Conservation (phyloP, 345 rosid genomes). For the Salix viminalis region DNA sequence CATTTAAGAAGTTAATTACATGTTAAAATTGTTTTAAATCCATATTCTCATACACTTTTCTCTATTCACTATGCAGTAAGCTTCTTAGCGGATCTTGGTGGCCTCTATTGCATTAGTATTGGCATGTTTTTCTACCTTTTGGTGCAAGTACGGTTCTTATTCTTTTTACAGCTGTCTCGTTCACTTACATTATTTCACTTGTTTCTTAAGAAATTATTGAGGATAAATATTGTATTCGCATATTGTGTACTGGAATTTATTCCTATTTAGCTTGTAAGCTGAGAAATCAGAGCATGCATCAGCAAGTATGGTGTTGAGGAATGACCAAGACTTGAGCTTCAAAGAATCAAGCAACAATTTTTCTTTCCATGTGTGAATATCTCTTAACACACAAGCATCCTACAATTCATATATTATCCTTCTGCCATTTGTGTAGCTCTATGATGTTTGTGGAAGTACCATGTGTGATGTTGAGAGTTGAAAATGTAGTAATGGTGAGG, state of each 20-base stretch:
- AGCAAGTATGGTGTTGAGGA: not conserved
- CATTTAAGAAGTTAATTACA: not conserved
- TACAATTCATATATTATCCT: too few relatives aligned
- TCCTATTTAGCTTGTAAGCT: not conserved
- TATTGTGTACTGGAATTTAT: not conserved
- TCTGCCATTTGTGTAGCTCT: not conserved
- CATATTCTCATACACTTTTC: slow-evolving; percentile 2
- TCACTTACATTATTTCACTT: not conserved
- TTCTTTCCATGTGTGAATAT: not conserved
- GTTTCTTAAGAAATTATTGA: not conserved
- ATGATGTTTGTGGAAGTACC: not conserved
- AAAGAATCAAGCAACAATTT: not conserved
- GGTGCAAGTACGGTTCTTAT: slow-evolving; percentile 62
- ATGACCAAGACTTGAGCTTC: not conserved
- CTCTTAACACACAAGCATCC: too few relatives aligned
- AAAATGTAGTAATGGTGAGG: not conserved
- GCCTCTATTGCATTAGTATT: slow-evolving; percentile 88
- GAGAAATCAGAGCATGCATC: not conserved
- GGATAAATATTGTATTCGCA: too few relatives aligned
- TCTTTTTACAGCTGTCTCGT: not conserved
- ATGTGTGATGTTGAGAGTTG: not conserved
- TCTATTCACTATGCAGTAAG: slow-evolving; percentile 59
- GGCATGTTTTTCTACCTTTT: slow-evolving; percentile 83
- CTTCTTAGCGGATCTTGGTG: slow-evolving; percentile 99
- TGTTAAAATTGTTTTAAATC: too few relatives aligned